Percentiles rank a stretch among this genome's conserved stretches.
These are phyloP conservation scores for Lentinula aciculospora DNA, from an alignment of 768 basidiomycete species.

Conservation along the genomic window DNA sequence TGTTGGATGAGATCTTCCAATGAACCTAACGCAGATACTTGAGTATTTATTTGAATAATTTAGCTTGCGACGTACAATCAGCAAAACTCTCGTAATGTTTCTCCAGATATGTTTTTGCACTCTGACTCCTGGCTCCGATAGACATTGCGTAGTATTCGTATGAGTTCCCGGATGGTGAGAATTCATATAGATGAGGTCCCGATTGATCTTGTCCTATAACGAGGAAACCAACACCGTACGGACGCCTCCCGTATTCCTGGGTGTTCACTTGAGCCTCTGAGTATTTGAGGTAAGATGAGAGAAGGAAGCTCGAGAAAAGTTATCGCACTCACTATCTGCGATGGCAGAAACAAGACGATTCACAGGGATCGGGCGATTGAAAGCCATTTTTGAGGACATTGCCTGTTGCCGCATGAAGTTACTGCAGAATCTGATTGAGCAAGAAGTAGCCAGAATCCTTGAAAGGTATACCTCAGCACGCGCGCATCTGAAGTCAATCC, in stretches of 20 bases:
- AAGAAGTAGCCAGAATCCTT: neutral
- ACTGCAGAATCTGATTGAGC: slow-evolving; percentile 32
- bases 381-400: slow-evolving; percentile 91
- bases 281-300: neutral
- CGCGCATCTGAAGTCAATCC: slow-evolving; percentile 98
- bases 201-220: slow-evolving; percentile 94
- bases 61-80: slow-evolving; percentile 47
- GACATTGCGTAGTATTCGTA: slow-evolving; percentile 99
- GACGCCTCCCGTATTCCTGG: slow-evolving; percentile 94
- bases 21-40: slow-evolving; percentile 42
- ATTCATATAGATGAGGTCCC: slow-evolving; percentile 98
- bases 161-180: slow-evolving; percentile 94
- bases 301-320: neutral
- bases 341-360: slow-evolving; percentile 90
- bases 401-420: slow-evolving; percentile 99
- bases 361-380: slow-evolving; percentile 92
- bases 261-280: slow-evolving; percentile 98
- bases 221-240: slow-evolving; percentile 98
- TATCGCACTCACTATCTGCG: slow-evolving; percentile 76
- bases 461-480: slow-evolving; percentile 72
- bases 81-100: slow-evolving; percentile 86
- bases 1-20: slow-evolving; percentile 88
- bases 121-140: slow-evolving; percentile 96
- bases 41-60: neutral
- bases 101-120: slow-evolving; percentile 97